phyloP scores from a whole-genome alignment of 257 asterid genomes.

The Henckelia pumila region DNA sequence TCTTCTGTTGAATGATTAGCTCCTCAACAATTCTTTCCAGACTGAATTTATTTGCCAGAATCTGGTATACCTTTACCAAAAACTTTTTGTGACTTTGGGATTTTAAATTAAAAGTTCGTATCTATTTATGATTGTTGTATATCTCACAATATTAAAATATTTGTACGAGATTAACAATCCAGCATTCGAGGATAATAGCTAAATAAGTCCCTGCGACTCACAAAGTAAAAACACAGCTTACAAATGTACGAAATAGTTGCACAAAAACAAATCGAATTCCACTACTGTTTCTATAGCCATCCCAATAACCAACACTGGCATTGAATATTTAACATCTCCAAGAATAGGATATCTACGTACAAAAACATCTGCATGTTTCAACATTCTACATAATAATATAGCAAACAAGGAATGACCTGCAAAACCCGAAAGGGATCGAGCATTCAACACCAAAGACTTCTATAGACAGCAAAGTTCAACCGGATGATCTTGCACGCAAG shows the following conservation, averaged over 20 bases:
- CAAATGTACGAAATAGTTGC: constrained; percentile 14
- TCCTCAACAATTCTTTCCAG: no score
- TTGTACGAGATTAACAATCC: no score
- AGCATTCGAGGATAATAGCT: background rate
- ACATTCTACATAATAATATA: constrained; percentile 35
- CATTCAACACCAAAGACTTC: constrained; percentile 28
- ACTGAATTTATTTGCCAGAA: no score
- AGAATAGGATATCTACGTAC: constrained; percentile 38
- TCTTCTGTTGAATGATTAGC: no score
- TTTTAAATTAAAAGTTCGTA: no score
- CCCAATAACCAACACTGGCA: constrained; percentile 25
- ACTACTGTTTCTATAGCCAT: constrained; percentile 27
- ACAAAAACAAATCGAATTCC: constrained; percentile 25
- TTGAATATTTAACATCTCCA: constrained; percentile 31
- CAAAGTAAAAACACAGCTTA: background rate
- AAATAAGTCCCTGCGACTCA: no score
- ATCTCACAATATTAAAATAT: no score
- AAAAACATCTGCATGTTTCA: constrained; percentile 35
- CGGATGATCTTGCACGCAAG: constrained; percentile 26
- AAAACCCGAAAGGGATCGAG: constrained; percentile 23
- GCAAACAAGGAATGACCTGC: constrained; percentile 17
- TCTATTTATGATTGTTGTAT: no score
- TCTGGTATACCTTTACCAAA: no score
- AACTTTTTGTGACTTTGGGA: no score
- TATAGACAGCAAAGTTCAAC: constrained; percentile 24